Conservation (phyloP, 2,329 filamentous ascomycete genomes). For the Sphaerostilbella broomeana region DNA sequence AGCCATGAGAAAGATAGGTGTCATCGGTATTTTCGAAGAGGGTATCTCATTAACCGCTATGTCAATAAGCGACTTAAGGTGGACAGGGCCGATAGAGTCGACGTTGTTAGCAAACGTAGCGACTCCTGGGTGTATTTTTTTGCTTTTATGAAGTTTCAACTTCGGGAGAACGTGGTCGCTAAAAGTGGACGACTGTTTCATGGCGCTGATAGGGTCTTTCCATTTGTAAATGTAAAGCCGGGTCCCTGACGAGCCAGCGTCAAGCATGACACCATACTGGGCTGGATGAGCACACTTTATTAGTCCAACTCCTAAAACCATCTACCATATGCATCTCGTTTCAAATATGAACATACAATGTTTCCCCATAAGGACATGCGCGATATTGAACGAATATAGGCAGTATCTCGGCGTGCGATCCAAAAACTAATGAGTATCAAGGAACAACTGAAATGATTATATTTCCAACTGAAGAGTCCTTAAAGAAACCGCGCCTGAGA, state of each 20-base stretch:
- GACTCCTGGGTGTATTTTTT: conserved; percentile 90
- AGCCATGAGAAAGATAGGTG: conserved; percentile 89
- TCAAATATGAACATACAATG: conserved; percentile 18
- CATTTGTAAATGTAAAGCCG: conserved; percentile 92
- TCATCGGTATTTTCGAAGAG: conserved; percentile 66
- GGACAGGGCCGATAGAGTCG: conserved; percentile 69
- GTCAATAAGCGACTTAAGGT: conserved; percentile 71
- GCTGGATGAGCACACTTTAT: conserved; percentile 29
- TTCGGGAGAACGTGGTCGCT: conserved; percentile 63
- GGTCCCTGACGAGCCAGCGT: conserved; percentile 96
- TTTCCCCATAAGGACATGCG: conserved; percentile 22
- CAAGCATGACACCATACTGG: conserved; percentile 88
- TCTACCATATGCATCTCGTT: not conserved
- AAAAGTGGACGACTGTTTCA: conserved; percentile 39
- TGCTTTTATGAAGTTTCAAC: conserved; percentile 77
- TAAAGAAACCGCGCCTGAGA: no score
- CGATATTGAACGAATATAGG: no score
- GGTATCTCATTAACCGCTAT: conserved; percentile 79
- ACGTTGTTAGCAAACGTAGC: conserved; percentile 81
- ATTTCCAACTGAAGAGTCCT: no score
- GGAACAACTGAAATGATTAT: no score
- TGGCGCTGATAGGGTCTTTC: conserved; percentile 66
- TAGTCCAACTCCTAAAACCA: conserved; percentile 4
- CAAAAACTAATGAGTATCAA: no score
- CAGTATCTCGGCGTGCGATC: no score